phyloP scores from a whole-genome alignment of 305 asterid species.

The Fraxinus greggii region DNA sequence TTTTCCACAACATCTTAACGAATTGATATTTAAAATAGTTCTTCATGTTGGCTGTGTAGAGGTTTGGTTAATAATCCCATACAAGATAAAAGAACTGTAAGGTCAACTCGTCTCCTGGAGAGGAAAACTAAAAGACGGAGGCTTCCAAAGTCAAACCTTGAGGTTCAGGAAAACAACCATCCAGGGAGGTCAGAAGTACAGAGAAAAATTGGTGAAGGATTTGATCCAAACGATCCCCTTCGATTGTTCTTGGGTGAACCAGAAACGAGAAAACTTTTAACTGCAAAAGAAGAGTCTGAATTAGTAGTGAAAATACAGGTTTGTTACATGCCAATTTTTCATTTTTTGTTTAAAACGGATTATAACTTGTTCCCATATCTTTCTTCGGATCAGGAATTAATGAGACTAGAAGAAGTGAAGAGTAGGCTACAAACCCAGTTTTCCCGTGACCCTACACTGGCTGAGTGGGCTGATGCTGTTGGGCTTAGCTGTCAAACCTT shows the following conservation, averaged over 20 bases:
- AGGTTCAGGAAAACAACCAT: constrained; percentile 42
- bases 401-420: constrained; percentile 64
- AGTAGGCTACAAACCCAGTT: constrained; percentile 52
- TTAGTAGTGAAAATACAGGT: constrained; percentile 79
- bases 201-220: constrained; percentile 38
- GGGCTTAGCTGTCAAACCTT: constrained; percentile 59
- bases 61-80: constrained; percentile 31
- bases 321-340: constrained; percentile 11
- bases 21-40: not conserved
- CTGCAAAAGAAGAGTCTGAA: constrained; percentile 67
- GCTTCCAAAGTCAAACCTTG: constrained; percentile 43
- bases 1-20: constrained; percentile 10
- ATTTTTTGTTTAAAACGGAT: constrained; percentile 17
- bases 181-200: constrained; percentile 38
- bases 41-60: constrained; percentile 34
- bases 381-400: constrained; percentile 44
- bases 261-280: constrained; percentile 75
- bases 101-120: constrained; percentile 71
- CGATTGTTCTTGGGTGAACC: constrained; percentile 61
- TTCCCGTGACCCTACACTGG: constrained; percentile 68
- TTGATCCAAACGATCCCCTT: constrained; percentile 63
- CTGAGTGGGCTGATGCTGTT: constrained; percentile 81
- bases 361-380: constrained; percentile 12
- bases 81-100: constrained; percentile 47
- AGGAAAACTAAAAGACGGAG: constrained; percentile 66